These are phyloP conservation scores for Salvia hispanica DNA, from an alignment of 257 asterid species.

Conservation along the genomic window DNA sequence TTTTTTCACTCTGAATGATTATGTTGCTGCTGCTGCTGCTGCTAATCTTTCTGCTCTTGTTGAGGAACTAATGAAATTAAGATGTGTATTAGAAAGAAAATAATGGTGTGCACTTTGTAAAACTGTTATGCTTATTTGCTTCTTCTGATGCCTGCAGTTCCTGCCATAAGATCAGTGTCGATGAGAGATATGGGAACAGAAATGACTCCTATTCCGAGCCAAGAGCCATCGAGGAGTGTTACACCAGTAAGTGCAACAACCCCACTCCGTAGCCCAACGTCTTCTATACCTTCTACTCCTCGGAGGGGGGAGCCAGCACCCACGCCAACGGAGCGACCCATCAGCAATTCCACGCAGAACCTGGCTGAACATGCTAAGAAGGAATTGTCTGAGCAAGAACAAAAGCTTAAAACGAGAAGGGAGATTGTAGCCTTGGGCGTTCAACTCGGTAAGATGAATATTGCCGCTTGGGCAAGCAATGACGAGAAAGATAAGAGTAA, in stretches of 20 bases:
- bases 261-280: constrained; percentile 87
- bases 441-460: constrained; percentile 92
- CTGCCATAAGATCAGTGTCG: constrained; percentile 83
- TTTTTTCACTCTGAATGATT: not conserved
- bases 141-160: constrained; percentile 39
- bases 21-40: not conserved
- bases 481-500: constrained; percentile 60
- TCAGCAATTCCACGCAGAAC: constrained; percentile 32
- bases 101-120: not conserved
- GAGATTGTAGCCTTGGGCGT: constrained; percentile 95
- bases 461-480: constrained; percentile 99
- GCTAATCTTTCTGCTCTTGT: not conserved
- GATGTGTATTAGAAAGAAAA: not conserved
- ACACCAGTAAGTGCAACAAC: constrained; percentile 85
- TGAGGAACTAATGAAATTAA: not conserved
- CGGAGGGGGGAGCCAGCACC: constrained; percentile 76
- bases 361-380: constrained; percentile 45
- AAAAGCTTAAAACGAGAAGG: constrained; percentile 73
- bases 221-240: constrained; percentile 92
- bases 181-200: constrained; percentile 99
- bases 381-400: constrained; percentile 77
- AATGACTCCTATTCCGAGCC: constrained; percentile 99
- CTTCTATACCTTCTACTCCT: constrained; percentile 94
- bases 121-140: constrained; percentile 4
- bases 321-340: constrained; percentile 48